phyloP scores from a whole-genome alignment of 225 moss, liverwort and hornwort species.

The Neckera pumila region DNA sequence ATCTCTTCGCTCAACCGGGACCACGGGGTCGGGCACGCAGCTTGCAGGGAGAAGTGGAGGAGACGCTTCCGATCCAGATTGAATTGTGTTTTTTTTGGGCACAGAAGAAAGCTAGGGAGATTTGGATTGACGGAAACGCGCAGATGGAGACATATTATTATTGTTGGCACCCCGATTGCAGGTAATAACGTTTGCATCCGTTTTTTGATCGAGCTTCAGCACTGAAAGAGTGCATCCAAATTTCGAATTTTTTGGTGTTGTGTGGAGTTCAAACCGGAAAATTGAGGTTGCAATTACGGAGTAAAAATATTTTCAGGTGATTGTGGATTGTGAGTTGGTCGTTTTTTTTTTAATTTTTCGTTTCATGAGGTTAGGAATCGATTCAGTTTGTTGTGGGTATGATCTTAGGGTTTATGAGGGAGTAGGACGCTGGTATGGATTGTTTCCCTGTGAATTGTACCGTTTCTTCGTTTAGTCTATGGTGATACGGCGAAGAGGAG shows the following conservation, averaged over 20 bases:
- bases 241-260: not conserved
- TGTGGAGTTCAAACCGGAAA: not conserved
- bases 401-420: not conserved
- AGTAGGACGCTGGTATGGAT: not conserved
- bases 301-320: not conserved
- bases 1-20: not conserved
- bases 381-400: not conserved
- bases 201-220: not conserved
- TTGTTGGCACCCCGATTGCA: not conserved
- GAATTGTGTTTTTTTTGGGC: not conserved
- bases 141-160: not conserved
- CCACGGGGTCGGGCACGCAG: not conserved
- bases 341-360: not conserved
- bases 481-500: not conserved
- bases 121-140: not conserved
- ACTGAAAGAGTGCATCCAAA: not conserved
- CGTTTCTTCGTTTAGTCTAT: not conserved
- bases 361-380: not conserved
- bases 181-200: not conserved
- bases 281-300: not conserved
- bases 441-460: not conserved
- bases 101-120: not conserved
- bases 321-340: not conserved
- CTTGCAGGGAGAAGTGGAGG: not conserved
- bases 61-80: conserved; percentile 14